Percentiles rank a stretch among this genome's conserved stretches.
Conservation (phyloP, 108 stramenopile species). For the Chaetoceros muelleri region DNA sequence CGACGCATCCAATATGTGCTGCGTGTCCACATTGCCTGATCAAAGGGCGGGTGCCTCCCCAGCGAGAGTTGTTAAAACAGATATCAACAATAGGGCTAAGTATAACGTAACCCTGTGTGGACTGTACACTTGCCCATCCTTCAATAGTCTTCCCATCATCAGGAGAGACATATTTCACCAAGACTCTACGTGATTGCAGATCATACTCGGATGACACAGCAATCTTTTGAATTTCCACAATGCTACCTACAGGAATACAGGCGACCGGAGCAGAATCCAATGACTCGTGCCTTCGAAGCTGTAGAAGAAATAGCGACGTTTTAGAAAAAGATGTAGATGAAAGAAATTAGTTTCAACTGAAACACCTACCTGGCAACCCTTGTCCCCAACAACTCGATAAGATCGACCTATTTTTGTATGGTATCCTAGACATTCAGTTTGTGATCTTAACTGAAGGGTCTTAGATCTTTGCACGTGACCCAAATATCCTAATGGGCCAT, state of each 20-base stretch:
- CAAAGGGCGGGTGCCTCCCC: constrained; percentile 81
- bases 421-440: constrained; percentile 11
- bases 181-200: constrained; percentile 67
- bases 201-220: constrained; percentile 60
- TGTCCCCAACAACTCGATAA: constrained; percentile 77
- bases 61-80: constrained; percentile 69
- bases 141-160: constrained; percentile 28
- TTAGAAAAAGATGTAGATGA: no score
- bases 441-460: constrained; percentile 49
- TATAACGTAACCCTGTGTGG: constrained; percentile 78
- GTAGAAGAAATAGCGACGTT: no score
- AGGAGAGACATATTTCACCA: constrained; percentile 45
- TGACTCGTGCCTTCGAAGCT: constrained; percentile 72
- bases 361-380: constrained; percentile 67
- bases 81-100: constrained; percentile 60
- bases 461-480: constrained; percentile 82
- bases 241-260: constrained; percentile 64
- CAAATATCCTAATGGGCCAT: constrained; percentile 81
- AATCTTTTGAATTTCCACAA: constrained; percentile 57
- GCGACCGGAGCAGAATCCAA: constrained; percentile 73
- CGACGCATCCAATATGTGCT: constrained; percentile 90
- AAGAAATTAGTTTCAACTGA: background rate
- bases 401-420: constrained; percentile 15
- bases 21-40: constrained; percentile 91
- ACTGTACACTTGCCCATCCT: constrained; percentile 83